Base-by-base conservation (phyloP, 768 basidiomycete genomes). In the Podaxis pistillaris region DNA sequence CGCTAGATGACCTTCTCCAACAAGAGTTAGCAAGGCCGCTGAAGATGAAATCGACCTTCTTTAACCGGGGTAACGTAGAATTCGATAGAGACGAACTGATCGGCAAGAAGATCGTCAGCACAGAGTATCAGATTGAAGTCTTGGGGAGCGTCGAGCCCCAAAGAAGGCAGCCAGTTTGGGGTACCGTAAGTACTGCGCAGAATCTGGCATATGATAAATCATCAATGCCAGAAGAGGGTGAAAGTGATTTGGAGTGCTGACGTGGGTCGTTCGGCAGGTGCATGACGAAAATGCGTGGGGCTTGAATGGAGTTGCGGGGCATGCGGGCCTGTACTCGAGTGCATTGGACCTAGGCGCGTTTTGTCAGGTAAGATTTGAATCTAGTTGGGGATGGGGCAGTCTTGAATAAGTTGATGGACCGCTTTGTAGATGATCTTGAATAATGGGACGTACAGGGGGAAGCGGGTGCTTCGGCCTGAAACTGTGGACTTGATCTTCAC, bases 201-300 rank as follows among this genome's bases (percentile, higher is more conserved):
- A 11, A 11, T 38, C 22, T 19, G 26, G 41, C 41, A 13, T 46
- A 55, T 37, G 60, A 13, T 30, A 24, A 24, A 33, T 26, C 12
- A 26, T 50, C 40, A 41, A 15, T n/a, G 47, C 36, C 37, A 46
- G 44, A 50, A 33, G 33, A 2, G 33, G 28, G 24, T 17, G 17
- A 33, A 30, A 33, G 15, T 55, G 41, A 22, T 12, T 3, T 55
- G 38, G 53, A 41, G 17, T 19, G 63, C 50, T 56, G 59, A 41
- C 40, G 52, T 40, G 54, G 44, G 19, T 58, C 17, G 22, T 33
- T 58, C 40, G 47, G 46, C 47, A 71, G 70, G 70, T 72, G 3
- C 72, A 73, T 58, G 72, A 73, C 47, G 72, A 73, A 38, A 73
- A 73, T 54, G 69, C 69, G 38, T 73, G 72, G 70, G 67, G 70